Percentiles rank a stretch among this genome's conserved stretches.
Evolutionary conservation across 345 rosid species (phyloP).

Genomic region (Clausena lansium): DNA sequence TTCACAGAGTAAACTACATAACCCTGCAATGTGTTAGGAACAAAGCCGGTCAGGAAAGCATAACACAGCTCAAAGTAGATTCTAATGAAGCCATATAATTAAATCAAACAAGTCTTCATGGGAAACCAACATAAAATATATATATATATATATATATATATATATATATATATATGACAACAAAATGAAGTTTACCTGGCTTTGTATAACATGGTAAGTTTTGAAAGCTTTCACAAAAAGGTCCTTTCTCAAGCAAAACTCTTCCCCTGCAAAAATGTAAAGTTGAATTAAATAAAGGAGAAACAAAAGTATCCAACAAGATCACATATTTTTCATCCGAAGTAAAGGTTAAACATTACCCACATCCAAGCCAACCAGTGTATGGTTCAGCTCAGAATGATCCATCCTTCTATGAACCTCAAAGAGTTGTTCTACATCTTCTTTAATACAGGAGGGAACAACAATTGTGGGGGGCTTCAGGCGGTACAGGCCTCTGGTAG

Average conservation of each 20-base stretch:
- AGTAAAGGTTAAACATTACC: conserved; percentile 44
- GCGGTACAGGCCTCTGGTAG: conserved; percentile 73
- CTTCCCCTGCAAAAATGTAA: conserved; percentile 63
- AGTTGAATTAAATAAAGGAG: conserved; percentile 10
- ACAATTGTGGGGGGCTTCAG: conserved; percentile 89
- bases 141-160: too few relatives aligned
- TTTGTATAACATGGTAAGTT: conserved; percentile 82
- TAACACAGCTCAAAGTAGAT: conserved; percentile 2
- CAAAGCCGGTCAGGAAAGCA: background rate
- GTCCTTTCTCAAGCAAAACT: conserved; percentile 68
- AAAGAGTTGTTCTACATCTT: conserved; percentile 70
- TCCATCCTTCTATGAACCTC: conserved; percentile 79
- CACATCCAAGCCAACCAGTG: conserved; percentile 74
- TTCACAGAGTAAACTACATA: conserved; percentile 75
- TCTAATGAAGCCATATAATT: background rate
- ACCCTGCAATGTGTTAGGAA: conserved; percentile 50
- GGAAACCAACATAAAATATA: background rate
- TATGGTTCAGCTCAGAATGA: conserved; percentile 71
- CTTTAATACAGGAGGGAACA: conserved; percentile 64
- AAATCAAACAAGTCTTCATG: background rate
- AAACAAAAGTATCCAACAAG: background rate
- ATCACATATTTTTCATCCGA: background rate
- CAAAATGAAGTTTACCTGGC: conserved; percentile 55
- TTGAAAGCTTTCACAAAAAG: conserved; percentile 89
- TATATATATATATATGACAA: background rate